Base-by-base conservation (phyloP, 306 rosid species). In the Malus asiatica region DNA sequence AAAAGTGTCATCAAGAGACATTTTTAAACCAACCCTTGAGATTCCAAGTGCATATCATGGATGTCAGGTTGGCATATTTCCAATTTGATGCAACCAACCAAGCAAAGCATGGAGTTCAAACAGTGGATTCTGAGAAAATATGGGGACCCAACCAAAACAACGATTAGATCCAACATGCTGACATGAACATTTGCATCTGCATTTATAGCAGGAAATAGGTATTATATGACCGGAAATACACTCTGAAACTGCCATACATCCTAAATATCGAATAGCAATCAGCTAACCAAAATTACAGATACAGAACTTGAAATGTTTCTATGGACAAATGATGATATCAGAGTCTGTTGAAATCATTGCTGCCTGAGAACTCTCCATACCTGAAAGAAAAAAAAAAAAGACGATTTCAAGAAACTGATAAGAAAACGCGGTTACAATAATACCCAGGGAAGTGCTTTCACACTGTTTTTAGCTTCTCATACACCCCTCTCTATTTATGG, bases 241-340 rank as follows among this genome's bases (percentile, higher is more conserved):
- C 19, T 68, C 81, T 76, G 70, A 67, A 86, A 38, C 74, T 81
- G 80, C 80, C 82, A 78, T 85, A 79, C 89, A 76, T 82, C 77
- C 74, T 85, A 87, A 85, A 72, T 76, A 82, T 63, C 4, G 77
- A 75, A 78, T 58, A 71, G 80, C 87, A 83, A 59, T 75, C 65
- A 46, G 83, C 89, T 86, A 52, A 51, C 55, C 51, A 66, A 27
- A 59, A 51, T 51, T 66, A 78, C 60, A 70, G 83, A 75, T 77
- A 63, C 65, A 71, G 74, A 46, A 44, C 75, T 82, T 74, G 46
- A 74, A 76, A 74, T 83, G 74, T 80, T 72, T 85, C 25, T 79
- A 83, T 83, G 78, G 72, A 76, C 86, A 79, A 77, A 72, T 84
- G 82, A 74, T 78, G 82, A 74, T 76, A 82, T 77, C 82, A 80